Evolutionary conservation across 2,329 filamentous ascomycete genomes (phyloP).

Genomic region (Xylariomycetidae sp.): DNA sequence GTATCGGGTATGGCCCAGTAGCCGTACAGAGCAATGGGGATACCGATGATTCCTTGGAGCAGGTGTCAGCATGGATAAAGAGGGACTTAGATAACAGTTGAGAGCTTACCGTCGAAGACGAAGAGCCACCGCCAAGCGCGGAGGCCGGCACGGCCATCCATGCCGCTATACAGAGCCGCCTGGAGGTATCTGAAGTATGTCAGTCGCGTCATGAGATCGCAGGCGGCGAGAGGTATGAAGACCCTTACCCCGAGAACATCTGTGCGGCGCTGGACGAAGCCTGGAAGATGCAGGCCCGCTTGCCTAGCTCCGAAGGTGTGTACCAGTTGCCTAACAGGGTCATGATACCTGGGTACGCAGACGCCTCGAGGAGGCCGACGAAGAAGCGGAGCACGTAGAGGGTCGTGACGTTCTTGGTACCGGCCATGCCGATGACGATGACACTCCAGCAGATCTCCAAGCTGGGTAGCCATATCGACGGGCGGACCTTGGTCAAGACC

Average conservation of each 20-base stretch:
- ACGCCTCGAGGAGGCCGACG: conserved; percentile 36
- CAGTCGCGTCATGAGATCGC: too few relatives aligned
- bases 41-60: conserved; percentile 19
- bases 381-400: conserved; percentile 39
- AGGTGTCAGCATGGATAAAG: not conserved
- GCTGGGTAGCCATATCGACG: conserved; percentile 38
- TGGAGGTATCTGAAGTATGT: conserved; percentile 35
- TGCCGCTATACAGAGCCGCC: conserved; percentile 46
- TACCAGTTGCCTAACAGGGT: conserved; percentile 44
- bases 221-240: too few relatives aligned
- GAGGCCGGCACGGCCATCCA: conserved; percentile 44
- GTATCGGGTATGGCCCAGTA: conserved; percentile 30
- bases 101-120: conserved; percentile 8
- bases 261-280: conserved; percentile 46
- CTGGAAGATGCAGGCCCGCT: conserved; percentile 44
- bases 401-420: conserved; percentile 28
- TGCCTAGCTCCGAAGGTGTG: conserved; percentile 40
- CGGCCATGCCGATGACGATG: conserved; percentile 28
- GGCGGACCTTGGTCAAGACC: conserved; percentile 35
- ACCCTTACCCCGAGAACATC: conserved; percentile 52
- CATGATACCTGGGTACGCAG: conserved; percentile 36
- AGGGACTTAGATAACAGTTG: not conserved
- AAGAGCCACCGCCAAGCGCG: conserved; percentile 54
- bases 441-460: conserved; percentile 33
- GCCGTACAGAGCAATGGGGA: conserved; percentile 27